Conservation (phyloP, 805 yeast genomes). For the Lipomyces sp. region DNA sequence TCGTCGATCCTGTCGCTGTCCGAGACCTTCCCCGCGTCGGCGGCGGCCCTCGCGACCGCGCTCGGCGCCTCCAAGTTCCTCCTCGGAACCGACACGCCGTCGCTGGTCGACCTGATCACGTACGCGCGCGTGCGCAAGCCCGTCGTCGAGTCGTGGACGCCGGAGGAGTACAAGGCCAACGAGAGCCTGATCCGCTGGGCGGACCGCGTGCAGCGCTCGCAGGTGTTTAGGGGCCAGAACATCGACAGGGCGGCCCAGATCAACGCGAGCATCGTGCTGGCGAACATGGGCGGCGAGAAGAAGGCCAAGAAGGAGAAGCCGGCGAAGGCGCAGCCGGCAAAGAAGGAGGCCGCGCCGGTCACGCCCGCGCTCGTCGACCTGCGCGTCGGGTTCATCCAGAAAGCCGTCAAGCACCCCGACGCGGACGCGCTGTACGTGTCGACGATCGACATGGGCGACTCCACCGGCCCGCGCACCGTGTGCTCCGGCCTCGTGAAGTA, state of each 20-base stretch:
- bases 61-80: conserved; percentile 63
- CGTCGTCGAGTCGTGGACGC: conserved; percentile 53
- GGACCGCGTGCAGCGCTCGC: conserved; percentile 74
- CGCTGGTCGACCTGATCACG: conserved; percentile 67
- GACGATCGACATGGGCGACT: conserved; percentile 94
- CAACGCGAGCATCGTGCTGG: too few species aligned
- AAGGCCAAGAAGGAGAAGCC: conserved; percentile 51
- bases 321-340: conserved; percentile 49
- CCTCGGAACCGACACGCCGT: conserved; percentile 56
- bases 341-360: conserved; percentile 53
- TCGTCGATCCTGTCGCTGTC: conserved; percentile 79
- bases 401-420: conserved; percentile 95
- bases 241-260: conserved; percentile 39
- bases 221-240: conserved; percentile 44
- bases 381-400: conserved; percentile 94
- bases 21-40: conserved; percentile 53
- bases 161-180: conserved; percentile 55
- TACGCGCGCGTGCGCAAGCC: conserved; percentile 62
- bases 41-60: conserved; percentile 59
- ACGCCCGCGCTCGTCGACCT: conserved; percentile 84
- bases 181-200: conserved; percentile 94
- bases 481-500: conserved; percentile 94
- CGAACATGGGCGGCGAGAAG: conserved; percentile 32
- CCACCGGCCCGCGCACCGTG: conserved; percentile 95
- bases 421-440: conserved; percentile 96